Base-by-base conservation (phyloP, 345 rosid species). In the Durio zibethinus region DNA sequence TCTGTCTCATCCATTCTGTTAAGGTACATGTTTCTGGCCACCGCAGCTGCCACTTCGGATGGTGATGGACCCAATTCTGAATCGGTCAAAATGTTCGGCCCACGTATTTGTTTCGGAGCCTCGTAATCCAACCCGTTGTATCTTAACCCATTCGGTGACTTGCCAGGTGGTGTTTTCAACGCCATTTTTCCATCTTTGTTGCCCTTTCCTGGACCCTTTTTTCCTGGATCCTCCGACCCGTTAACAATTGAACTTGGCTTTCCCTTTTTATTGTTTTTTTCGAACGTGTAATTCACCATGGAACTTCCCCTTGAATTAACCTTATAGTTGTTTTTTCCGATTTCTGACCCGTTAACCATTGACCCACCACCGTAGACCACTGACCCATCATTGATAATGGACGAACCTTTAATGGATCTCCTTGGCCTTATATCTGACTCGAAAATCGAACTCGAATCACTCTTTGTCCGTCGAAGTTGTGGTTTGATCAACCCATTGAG, bases 61-160 rank as follows among this genome's bases (percentile, higher is more conserved):
- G 97, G 88, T 0, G 98, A 93, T 0, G 98, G 98, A 10, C 98
- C 99, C 71, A 92, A 57, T 27, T 96, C 97, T 0, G 98, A 90
- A 52, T 89, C 90, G 0, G 96, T 90, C 73, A 88, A 76, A 8
- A 82, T 7, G 20, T 75, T 29, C 1, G 12, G 38, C 7, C 23
- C 73, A 27, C 29, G 31, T 1, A 5, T 1, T 70, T 68, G 43
- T 14, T 23, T 68, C 0, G 84, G 84, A 14, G 82, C 77, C 3
- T 83, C 86, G 50, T 77, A 53, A 65, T 83, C 70, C 76, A 79
- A 48, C 35, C 64, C 33, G 75, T 76, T 71, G 0, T 60, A 76
- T 40, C 69, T 76, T 31, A 56, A 10, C 8, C 54, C 59, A 21
- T 40, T 54, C 60, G 43, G 40, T 45, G 16, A 72, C 54, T 25